Percentiles rank a stretch among this genome's conserved stretches.
Evolutionary conservation across 768 basidiomycete genomes (phyloP).

Genomic region (Calocybe cyanea): DNA sequence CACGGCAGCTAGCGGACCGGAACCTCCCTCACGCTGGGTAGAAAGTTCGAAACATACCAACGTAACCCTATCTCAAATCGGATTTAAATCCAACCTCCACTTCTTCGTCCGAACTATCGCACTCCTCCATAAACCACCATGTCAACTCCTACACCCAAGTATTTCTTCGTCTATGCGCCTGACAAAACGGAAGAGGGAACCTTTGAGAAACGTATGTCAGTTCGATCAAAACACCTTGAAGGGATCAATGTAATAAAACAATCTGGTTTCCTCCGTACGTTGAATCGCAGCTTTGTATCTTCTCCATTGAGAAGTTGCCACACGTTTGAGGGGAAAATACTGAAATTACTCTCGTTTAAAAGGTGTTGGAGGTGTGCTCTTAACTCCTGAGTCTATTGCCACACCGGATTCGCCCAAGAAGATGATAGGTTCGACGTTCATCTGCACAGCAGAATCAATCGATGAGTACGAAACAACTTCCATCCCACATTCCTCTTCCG

Average conservation of each 20-base stretch:
- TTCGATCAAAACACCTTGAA: constrained; percentile 50
- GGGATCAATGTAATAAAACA: constrained; percentile 36
- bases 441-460: constrained; percentile 51
- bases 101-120: neutral
- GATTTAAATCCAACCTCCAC: neutral
- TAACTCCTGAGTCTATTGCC: constrained; percentile 55
- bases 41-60: no score
- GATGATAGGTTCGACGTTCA: constrained; percentile 56
- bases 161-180: constrained; percentile 62
- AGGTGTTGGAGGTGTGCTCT: constrained; percentile 58
- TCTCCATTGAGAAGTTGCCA: no score
- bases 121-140: neutral
- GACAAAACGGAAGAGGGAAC: constrained; percentile 60
- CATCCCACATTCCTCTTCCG: neutral
- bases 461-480: constrained; percentile 33
- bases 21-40: no score
- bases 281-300: constrained; percentile 3
- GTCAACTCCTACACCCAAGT: constrained; percentile 14
- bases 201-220: constrained; percentile 51
- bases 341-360: no score
- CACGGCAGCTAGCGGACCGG: no score
- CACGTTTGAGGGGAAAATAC: no score
- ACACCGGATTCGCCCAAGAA: constrained; percentile 45
- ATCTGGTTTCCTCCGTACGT: constrained; percentile 50
- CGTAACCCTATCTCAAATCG: no score